Evolutionary conservation across 1,139 yeast genomes (phyloP).

Genomic region (Hansenula lynferdii): DNA sequence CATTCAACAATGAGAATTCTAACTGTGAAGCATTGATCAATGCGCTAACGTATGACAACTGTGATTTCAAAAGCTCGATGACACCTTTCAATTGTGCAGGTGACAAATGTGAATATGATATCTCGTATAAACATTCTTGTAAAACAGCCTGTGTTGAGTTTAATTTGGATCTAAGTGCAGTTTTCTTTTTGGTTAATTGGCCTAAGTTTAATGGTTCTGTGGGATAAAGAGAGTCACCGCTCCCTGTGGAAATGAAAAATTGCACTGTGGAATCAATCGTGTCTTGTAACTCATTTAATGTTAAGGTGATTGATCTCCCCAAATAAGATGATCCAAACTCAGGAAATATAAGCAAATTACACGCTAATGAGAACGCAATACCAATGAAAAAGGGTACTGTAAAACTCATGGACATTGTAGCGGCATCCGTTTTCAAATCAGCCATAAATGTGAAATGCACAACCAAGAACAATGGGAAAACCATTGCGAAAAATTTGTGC

Average conservation of each 20-base stretch:
- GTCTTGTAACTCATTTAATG: constrained; percentile 35
- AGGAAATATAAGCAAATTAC: constrained; percentile 40
- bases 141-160: constrained; percentile 33
- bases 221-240: constrained; percentile 13
- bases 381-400: constrained; percentile 40
- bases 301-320: constrained; percentile 36
- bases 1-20: constrained; percentile 31
- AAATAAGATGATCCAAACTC: constrained; percentile 46
- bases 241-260: constrained; percentile 31
- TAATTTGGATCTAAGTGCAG: constrained; percentile 28
- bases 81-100: constrained; percentile 36
- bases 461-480: constrained; percentile 40
- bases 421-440: constrained; percentile 26
- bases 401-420: constrained; percentile 29
- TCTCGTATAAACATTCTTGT: constrained; percentile 42
- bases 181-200: constrained; percentile 26
- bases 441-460: constrained; percentile 43
- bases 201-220: constrained; percentile 24
- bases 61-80: constrained; percentile 28
- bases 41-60: constrained; percentile 34
- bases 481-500: constrained; percentile 40
- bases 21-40: constrained; percentile 44
- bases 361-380: constrained; percentile 35
- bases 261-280: constrained; percentile 33
- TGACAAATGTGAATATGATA: constrained; percentile 41